These are phyloP conservation scores for Hypoxylon sp. DNA, from an alignment of 2,329 filamentous ascomycete species.

Conservation along the genomic window DNA sequence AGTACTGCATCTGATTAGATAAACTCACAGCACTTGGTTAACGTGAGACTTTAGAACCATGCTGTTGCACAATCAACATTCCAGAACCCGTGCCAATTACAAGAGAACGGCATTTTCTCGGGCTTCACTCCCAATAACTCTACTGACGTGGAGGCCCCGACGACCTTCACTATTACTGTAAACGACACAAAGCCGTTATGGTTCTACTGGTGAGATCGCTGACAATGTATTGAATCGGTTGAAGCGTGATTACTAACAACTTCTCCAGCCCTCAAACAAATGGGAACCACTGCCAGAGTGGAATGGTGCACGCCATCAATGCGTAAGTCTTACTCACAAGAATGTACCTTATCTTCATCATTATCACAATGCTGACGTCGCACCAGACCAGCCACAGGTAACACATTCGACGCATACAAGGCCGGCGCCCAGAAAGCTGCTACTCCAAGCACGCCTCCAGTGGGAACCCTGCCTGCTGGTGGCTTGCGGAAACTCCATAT, in stretches of 20 bases:
- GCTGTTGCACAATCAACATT: slow-evolving; percentile 60
- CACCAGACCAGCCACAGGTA: slow-evolving; percentile 51
- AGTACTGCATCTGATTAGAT: slow-evolving; percentile 40
- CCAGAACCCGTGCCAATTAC: slow-evolving; percentile 57
- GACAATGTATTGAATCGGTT: not conserved
- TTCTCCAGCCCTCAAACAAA: slow-evolving; percentile 56
- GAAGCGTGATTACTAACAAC: slow-evolving; percentile 23
- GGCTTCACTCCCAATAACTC: slow-evolving; percentile 57
- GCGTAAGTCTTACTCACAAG: slow-evolving; percentile 48
- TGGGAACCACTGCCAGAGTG: slow-evolving; percentile 62
- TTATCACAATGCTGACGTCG: slow-evolving; percentile 4
- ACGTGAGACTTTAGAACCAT: slow-evolving; percentile 55
- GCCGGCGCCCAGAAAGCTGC: slow-evolving; percentile 46
- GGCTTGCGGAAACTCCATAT: slow-evolving; percentile 55
- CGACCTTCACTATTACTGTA: slow-evolving; percentile 62
- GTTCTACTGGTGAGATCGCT: slow-evolving; percentile 59
- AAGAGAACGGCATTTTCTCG: slow-evolving; percentile 59
- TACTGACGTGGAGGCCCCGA: slow-evolving; percentile 53
- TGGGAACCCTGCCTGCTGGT: slow-evolving; percentile 52
- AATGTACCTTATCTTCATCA: not conserved
- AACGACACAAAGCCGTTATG: slow-evolving; percentile 64
- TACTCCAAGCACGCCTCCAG: slow-evolving; percentile 52
- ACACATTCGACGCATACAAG: slow-evolving; percentile 57
- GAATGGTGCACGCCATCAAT: slow-evolving; percentile 60
- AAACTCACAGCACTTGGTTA: not conserved